Evolutionary conservation across 2,329 filamentous ascomycete genomes (phyloP).

Genomic region (Arthrobotrys entomopaga): DNA sequence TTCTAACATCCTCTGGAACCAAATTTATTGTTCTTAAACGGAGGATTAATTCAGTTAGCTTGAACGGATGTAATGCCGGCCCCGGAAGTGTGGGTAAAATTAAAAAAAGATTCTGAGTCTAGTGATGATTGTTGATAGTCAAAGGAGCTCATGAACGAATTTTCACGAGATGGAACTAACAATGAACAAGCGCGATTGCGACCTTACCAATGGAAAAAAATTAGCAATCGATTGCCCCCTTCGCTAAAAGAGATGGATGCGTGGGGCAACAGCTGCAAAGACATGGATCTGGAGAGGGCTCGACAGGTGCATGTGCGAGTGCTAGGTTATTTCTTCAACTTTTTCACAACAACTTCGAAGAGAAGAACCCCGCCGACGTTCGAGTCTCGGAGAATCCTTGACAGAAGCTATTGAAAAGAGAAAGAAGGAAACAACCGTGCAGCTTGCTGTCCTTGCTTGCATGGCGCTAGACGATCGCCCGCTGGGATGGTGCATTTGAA

Average conservation of each 20-base stretch:
- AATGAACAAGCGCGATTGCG: slow-evolving; percentile 40
- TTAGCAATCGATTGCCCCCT: slow-evolving; percentile 47
- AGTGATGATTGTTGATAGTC: slow-evolving; percentile 20
- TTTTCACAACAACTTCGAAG: background rate
- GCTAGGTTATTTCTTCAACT: slow-evolving; percentile 9
- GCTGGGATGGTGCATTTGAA: slow-evolving; percentile 29
- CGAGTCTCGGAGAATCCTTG: slow-evolving; percentile 44
- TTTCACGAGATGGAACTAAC: slow-evolving; percentile 51
- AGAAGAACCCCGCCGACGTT: slow-evolving; percentile 35
- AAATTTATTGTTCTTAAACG: background rate
- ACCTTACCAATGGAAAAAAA: slow-evolving; percentile 52
- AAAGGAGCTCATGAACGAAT: slow-evolving; percentile 56
- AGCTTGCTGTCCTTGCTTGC: slow-evolving; percentile 28
- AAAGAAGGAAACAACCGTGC: slow-evolving; percentile 49
- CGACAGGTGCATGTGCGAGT: background rate
- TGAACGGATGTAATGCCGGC: slow-evolving; percentile 2
- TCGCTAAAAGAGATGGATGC: slow-evolving; percentile 45
- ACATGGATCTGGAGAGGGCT: slow-evolving; percentile 41
- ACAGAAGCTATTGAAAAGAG: slow-evolving; percentile 38
- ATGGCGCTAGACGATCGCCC: slow-evolving; percentile 48
- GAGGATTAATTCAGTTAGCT: background rate
- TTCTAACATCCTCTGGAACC: too few relatives aligned
- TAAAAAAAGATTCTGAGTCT: too few relatives aligned
- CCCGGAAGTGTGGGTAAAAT: too few relatives aligned
- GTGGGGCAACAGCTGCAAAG: slow-evolving; percentile 52